A percentile compares a stretch with the other conserved stretches of the same genome.
phyloP scores from a whole-genome alignment of 108 stramenopile species.

The Cyclostephanos tholiformis region DNA sequence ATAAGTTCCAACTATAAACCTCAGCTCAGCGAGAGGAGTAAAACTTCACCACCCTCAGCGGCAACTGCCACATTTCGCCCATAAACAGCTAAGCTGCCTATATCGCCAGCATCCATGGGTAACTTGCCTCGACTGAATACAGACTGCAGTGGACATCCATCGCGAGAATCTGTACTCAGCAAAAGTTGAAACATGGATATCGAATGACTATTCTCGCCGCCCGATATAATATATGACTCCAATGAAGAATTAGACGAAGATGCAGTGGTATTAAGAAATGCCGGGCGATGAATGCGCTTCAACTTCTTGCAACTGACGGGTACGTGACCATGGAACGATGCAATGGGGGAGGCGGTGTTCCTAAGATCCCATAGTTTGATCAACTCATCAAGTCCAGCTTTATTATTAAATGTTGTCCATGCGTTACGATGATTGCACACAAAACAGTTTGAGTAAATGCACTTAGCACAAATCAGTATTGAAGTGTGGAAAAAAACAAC shows the following conservation, averaged over 20 bases:
- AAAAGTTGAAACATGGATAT: slow-evolving; percentile 56
- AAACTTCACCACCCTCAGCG: slow-evolving; percentile 65
- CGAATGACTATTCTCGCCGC: slow-evolving; percentile 60
- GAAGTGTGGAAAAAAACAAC: not conserved
- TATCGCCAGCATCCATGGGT: slow-evolving; percentile 61
- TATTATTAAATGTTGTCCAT: slow-evolving; percentile 33
- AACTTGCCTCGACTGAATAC: slow-evolving; percentile 65
- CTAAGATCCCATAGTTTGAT: slow-evolving; percentile 44
- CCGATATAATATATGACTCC: slow-evolving; percentile 56
- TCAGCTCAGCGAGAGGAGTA: slow-evolving; percentile 50
- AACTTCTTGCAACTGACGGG: slow-evolving; percentile 34
- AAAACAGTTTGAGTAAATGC: slow-evolving; percentile 6
- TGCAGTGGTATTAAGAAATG: slow-evolving; percentile 39
- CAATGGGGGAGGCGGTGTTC: slow-evolving; percentile 17
- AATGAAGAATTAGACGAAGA: not conserved
- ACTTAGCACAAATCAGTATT: not conserved
- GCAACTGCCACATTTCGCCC: slow-evolving; percentile 53
- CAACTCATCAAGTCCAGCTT: slow-evolving; percentile 35
- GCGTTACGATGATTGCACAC: slow-evolving; percentile 26
- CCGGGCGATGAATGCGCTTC: slow-evolving; percentile 69
- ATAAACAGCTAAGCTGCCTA: slow-evolving; percentile 57
- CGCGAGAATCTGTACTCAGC: not conserved
- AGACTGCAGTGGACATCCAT: slow-evolving; percentile 16
- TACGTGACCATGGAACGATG: slow-evolving; percentile 44
- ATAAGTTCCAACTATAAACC: not conserved